Conservation (phyloP, 2,329 filamentous ascomycete genomes). For the Monilinia fructigena region DNA sequence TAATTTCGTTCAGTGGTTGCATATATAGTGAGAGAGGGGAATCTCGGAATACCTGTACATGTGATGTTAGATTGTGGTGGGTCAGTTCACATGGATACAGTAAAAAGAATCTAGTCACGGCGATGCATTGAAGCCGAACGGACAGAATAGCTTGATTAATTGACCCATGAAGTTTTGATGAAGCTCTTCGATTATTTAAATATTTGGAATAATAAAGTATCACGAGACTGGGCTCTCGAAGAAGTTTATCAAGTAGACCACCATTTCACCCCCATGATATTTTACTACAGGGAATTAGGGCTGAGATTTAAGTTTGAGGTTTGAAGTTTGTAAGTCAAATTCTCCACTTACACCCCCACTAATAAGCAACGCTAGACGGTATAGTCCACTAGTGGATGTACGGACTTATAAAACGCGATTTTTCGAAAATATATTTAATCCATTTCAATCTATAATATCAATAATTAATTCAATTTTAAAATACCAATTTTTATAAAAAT, state of each 20-base stretch:
- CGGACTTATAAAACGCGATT: no score
- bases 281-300: no score
- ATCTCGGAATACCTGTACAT: background rate
- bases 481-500: no score
- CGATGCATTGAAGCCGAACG: background rate
- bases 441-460: no score
- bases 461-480: no score
- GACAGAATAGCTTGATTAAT: background rate
- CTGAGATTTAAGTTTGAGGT: no score
- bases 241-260: no score
- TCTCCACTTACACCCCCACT: background rate
- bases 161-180: background rate
- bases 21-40: background rate
- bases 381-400: no score
- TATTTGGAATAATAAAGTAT: background rate
- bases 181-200: background rate
- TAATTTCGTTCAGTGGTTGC: background rate
- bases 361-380: background rate
- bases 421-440: no score
- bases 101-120: background rate
- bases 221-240: no score
- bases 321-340: no score
- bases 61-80: background rate
- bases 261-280: no score
- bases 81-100: background rate